Conservation (phyloP, 192 early-diverging fungal genomes). For the Anaeromyces robustus region DNA sequence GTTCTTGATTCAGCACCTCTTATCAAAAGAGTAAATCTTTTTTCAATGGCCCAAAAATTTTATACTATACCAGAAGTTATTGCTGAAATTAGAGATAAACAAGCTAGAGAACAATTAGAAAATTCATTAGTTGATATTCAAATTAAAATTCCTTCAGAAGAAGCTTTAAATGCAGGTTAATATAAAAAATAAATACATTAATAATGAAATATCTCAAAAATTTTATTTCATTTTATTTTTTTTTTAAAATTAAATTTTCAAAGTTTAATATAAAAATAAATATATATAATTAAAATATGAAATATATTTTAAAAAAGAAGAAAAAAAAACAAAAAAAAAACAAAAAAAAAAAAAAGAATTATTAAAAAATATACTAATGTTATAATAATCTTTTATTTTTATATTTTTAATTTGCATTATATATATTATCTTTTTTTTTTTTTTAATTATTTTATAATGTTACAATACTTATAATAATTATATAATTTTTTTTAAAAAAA, state of each 20-base stretch:
- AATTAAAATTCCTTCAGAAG: slow-evolving; percentile 38
- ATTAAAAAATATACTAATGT: too few relatives aligned
- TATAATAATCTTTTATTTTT: background rate
- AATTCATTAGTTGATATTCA: slow-evolving; percentile 46
- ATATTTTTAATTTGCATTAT: too few relatives aligned
- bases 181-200: background rate
- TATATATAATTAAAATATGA: too few relatives aligned
- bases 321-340: too few relatives aligned
- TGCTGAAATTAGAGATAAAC: slow-evolving; percentile 61
- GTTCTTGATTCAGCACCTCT: background rate
- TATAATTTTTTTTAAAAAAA: slow-evolving; percentile 7
- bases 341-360: too few relatives aligned
- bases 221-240: too few relatives aligned
- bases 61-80: slow-evolving; percentile 80
- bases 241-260: too few relatives aligned
- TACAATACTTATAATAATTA: slow-evolving; percentile 9
- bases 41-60: slow-evolving; percentile 43
- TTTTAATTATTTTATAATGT: background rate
- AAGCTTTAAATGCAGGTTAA: slow-evolving; percentile 42
- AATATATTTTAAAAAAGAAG: too few relatives aligned
- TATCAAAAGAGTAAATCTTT: background rate
- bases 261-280: too few relatives aligned
- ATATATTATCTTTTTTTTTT: slow-evolving; percentile 4
- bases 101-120: slow-evolving; percentile 40
- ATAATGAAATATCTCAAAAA: too few relatives aligned